Conservation (phyloP, 139 green algal genomes). For the Volvox africanus region DNA sequence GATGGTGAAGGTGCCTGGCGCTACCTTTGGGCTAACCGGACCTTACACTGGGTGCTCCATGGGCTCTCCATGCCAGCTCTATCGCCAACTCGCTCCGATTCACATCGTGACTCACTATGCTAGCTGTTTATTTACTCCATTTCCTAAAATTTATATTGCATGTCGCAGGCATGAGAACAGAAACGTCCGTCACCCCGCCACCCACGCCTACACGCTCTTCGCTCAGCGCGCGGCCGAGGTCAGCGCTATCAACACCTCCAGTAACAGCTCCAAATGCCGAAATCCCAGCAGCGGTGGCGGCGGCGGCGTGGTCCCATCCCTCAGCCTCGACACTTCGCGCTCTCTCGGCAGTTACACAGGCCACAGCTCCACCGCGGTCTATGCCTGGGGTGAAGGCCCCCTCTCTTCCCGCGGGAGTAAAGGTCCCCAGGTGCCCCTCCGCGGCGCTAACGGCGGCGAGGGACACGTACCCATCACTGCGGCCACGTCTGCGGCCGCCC, state of each 20-base stretch:
- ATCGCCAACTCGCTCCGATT: not conserved
- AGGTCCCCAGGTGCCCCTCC: too few species aligned
- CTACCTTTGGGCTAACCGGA: not conserved
- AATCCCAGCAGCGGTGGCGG: not conserved
- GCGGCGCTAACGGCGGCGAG: too few species aligned
- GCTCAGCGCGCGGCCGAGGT: not conserved
- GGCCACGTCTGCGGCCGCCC: too few species aligned
- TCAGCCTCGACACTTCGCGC: not conserved
- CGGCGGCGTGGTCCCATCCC: not conserved
- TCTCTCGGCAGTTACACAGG: not conserved
- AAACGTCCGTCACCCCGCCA: not conserved
- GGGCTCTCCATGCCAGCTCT: not conserved
- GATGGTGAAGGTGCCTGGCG: too few species aligned
- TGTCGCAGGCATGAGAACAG: not conserved
- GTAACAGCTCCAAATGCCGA: not conserved
- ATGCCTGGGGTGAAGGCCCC: not conserved
- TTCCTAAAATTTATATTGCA: too few species aligned
- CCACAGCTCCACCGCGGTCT: not conserved
- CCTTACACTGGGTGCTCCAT: not conserved
- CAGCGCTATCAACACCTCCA: not conserved
- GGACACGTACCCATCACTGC: not conserved
- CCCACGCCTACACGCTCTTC: slow-evolving; percentile 24
- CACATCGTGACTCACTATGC: not conserved
- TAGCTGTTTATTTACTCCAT: not conserved
- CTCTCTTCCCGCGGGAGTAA: not conserved